Evolutionary conservation across 1,284 basidiomycete species (phyloP), one percentile per base, ranked within the genome.

Genomic region (Quambalaria eucalypti): DNA sequence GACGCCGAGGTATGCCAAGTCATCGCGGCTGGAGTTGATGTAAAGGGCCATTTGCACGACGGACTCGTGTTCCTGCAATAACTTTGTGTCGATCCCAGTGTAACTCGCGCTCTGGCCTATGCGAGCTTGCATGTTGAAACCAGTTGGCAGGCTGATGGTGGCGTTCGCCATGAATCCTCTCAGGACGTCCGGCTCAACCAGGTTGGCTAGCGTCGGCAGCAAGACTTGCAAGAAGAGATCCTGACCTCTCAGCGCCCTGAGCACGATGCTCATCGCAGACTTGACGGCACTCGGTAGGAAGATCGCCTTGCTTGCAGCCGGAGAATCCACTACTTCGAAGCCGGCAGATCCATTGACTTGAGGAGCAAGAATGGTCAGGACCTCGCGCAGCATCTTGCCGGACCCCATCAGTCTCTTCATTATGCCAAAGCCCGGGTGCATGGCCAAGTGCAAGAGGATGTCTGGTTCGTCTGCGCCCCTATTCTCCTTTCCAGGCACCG

Each of bases 341-440:
- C 68, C 70, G 19, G 31, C 26, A 23, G n/a, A 8, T 6, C 47
- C 30, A 12, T 28, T 36, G 30, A 62, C 56, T 39, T 68, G 66
- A 4, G 70, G 69, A 1, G 69, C 61, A 51, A 90, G 79, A 67
- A 91, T 87, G 2, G 85, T 82, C 55, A 92, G 78, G 31, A 93
- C 79, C 54, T 81, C 85, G 1, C 81, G 77, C 65, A 89, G 86
- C 7, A 93, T 79, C 1, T 83, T 79, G 0, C 85, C 82, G 48
- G 83, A 83, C 19, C 85, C 86, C 46, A 97, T 79, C 7, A 97
- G 72, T 1, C 89, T 83, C 48, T 85, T 83, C 76, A 93, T 83
- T 51, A 97, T 78, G 51, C 90, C 85, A 74, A 89, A 92, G 1
- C 91, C 93, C 0, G 93, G 90, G 74, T 96, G 90, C 1, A 85